These are phyloP conservation scores for Xylaria acuta DNA, from an alignment of 495 filamentous ascomycete species.

Conservation along the genomic window DNA sequence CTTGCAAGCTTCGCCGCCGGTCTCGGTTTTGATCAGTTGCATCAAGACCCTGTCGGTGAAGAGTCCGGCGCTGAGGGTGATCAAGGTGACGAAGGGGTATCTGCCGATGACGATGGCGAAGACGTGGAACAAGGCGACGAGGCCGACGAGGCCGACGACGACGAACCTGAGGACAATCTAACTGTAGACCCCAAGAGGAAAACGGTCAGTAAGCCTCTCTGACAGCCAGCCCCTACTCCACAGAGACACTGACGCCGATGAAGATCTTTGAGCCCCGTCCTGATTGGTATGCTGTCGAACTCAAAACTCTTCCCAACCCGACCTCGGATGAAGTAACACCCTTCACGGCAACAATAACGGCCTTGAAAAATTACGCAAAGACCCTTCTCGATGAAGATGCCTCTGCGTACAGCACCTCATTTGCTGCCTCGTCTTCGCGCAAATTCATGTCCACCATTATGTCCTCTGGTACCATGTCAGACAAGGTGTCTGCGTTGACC, in stretches of 20 bases:
- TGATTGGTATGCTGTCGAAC: constrained; percentile 79
- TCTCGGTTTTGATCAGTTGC: constrained; percentile 53
- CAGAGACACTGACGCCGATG: constrained; percentile 15
- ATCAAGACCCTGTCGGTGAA: constrained; percentile 32
- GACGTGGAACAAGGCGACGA: constrained; percentile 23
- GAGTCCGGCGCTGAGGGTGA: constrained; percentile 42
- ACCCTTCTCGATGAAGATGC: constrained; percentile 75
- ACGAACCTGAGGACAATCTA: constrained; percentile 33
- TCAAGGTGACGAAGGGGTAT: constrained; percentile 27
- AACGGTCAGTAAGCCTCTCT: constrained; percentile 50
- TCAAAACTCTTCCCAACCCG: constrained; percentile 61
- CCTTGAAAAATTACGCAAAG: constrained; percentile 76
- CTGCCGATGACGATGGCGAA: constrained; percentile 19
- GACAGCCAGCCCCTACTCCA: constrained; percentile 12
- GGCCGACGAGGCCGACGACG: constrained; percentile 38
- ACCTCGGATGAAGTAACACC: constrained; percentile 56
- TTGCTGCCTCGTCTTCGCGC: constrained; percentile 75
- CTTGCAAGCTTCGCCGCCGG: constrained; percentile 52
- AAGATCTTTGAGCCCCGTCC: constrained; percentile 78
- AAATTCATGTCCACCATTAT: constrained; percentile 97
- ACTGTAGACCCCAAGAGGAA: constrained; percentile 40
- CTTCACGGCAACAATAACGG: constrained; percentile 66
- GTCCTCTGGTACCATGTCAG: constrained; percentile 91
- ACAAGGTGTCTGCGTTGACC: constrained; percentile 95
- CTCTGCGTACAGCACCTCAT: constrained; percentile 61